Evolutionary conservation across 768 basidiomycete species (phyloP), one percentile per base, ranked within the genome.

Genomic region (Leccinellum rugosiceps): DNA sequence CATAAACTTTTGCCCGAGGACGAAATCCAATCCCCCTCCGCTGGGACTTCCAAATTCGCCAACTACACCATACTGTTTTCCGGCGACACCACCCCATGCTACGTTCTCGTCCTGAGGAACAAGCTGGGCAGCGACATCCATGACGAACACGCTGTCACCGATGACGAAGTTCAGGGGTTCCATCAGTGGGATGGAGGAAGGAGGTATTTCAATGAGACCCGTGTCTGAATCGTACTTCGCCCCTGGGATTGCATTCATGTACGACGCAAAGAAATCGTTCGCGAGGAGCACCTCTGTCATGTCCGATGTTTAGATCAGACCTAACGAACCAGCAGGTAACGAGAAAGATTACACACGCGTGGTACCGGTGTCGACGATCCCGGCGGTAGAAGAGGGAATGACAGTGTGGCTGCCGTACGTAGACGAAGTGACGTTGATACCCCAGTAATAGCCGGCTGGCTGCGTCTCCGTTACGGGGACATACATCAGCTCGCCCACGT

Each of bases 391-490:
- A 50, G 5, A 31, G 7, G 60, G 55, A 17, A 72, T 67, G 49
- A 65, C 17, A 6, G 38, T 50, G 9, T 49, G 17, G 5, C 3
- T 9, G 31, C 66, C 63, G 23, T 62, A 70, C 1, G 57, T 59
- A 7, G 34, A 41, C 6, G 13, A 56, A 6, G 63, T 67, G 45
- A 72, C 44, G 32, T 72, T 61, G 41, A 73, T 64, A 6, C 72
- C 72, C 72, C 72, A 73, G 55, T 34, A 73, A 10, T 3, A 11
- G 17, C 51, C 28, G 1, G 72, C 57, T 11, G 71, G 71, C 19
- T 7, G 28, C 31, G 67, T 74, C 30, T 26, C 2, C 43, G 73
- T 74, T 50, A 72, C 46, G 23, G 64, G 72, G 35, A 44, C 48
- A 55, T 68, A 68, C 4, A 51, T 63, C 31, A 70, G 41, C 17